Evolutionary conservation across 371 early-diverging fungal species (phyloP), one percentile per base, ranked within the genome.

Genomic region (Basidiobolus meristosporus): DNA sequence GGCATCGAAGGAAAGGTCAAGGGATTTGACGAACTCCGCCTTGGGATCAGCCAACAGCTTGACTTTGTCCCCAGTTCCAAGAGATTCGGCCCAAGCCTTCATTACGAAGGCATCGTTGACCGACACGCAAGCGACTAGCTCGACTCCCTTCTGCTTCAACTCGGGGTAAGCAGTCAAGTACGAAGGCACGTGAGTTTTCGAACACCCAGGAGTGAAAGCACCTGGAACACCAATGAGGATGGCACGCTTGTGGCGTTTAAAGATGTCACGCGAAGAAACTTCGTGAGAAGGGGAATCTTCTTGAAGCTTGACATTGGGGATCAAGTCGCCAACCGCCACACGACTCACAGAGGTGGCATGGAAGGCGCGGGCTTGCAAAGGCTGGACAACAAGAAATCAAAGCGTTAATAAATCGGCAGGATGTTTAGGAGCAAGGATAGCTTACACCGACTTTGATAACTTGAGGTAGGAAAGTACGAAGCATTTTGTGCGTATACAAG

Each of bases 91-190:
- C 79, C 79, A 82, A 35, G 74, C 82, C 38, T 59, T 58, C 67
- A 73, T 66, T n/a, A 78, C 79, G 53, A 70, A 78, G 32, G 73
- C 71, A 44, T 77, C 74, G 47, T 80, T 75, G 29, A 74, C 71
- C 35, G 76, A 48, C 15, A 74, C 60, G 42, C 74, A 74, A 14
- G 65, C 71, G 34, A 82, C 52, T 40, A 60, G 45, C 31, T 77
- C 78, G 11, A 82, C 60, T 4, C 78, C 78, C 32, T 70, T 59
- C 5, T 45, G 32, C 42, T 75, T 76, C 11, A 82, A 42, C 2
- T 53, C 54, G 2, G 60, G 56, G n/a, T 56, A 65, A n/a, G 66
- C 40, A 39, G 63, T 57, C 38, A 82, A 43, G 48, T 69, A 82
- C 2, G 72, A 70, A 15, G 83, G 83, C 6, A 80, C 47, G 51